Conservation (phyloP, 1,139 yeast genomes). For the Saccharomycopsis phalli region DNA sequence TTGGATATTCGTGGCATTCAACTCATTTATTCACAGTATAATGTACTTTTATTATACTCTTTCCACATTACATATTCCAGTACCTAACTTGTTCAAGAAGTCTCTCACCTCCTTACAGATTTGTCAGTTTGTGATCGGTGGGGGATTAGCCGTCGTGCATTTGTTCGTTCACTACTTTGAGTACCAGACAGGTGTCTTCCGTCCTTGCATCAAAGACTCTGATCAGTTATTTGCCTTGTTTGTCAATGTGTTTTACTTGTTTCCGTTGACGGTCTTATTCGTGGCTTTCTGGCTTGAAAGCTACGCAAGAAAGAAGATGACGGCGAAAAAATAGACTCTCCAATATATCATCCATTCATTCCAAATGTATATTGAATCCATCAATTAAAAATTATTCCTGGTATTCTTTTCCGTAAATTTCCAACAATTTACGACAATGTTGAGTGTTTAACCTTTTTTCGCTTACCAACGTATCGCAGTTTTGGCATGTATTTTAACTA, state of each 20-base stretch:
- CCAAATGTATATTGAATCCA: too few species aligned
- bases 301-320: constrained; percentile 29
- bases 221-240: constrained; percentile 58
- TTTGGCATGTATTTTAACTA: too few species aligned
- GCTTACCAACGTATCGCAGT: too few species aligned
- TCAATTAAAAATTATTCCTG: too few species aligned
- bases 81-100: constrained; percentile 52
- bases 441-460: too few species aligned
- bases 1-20: constrained; percentile 76
- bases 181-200: constrained; percentile 35
- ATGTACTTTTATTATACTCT: constrained; percentile 69
- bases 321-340: too few species aligned
- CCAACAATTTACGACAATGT: too few species aligned
- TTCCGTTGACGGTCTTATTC: constrained; percentile 64
- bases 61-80: constrained; percentile 50
- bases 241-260: constrained; percentile 55
- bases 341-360: too few species aligned
- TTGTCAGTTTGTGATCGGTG: constrained; percentile 63
- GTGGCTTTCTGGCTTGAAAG: constrained; percentile 64
- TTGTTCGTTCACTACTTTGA: constrained; percentile 55
- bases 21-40: constrained; percentile 66
- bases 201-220: constrained; percentile 48
- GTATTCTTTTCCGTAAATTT: too few species aligned
- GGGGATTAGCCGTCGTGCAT: constrained; percentile 56
- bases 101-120: constrained; percentile 62